A percentile compares a stretch with the other conserved stretches of the same genome.
Evolutionary conservation across 495 filamentous ascomycete genomes (phyloP).

Genomic region (Lindgomyces ingoldianus): DNA sequence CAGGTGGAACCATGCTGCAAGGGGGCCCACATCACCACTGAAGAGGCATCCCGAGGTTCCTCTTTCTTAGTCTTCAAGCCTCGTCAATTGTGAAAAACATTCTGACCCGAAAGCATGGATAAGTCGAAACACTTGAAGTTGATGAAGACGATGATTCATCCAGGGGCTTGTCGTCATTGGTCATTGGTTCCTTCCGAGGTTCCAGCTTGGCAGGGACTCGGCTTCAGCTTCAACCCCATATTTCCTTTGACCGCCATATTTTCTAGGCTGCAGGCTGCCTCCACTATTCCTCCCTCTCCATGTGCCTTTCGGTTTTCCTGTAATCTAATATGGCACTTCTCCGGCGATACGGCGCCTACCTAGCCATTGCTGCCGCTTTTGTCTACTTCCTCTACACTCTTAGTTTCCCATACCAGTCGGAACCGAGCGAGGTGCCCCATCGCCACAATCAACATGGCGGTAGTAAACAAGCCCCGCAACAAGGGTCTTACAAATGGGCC

Average conservation of each 20-base stretch:
- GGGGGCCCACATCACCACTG: too few relatives aligned
- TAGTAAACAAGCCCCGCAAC: background rate
- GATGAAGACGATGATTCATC: background rate
- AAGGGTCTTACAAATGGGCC: constrained; percentile 23
- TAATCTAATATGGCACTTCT: constrained; percentile 27
- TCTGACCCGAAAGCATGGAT: background rate
- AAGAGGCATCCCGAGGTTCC: background rate
- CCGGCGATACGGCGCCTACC: constrained; percentile 31
- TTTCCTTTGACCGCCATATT: too few relatives aligned
- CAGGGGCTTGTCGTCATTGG: background rate
- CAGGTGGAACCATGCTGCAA: too few relatives aligned
- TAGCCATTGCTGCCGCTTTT: constrained; percentile 19
- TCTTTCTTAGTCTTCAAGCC: background rate
- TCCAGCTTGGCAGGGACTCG: background rate
- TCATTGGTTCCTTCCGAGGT: background rate
- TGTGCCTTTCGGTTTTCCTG: background rate
- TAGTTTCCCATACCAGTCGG: constrained; percentile 27
- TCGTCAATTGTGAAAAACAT: background rate
- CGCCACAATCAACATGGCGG: background rate
- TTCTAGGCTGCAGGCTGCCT: background rate
- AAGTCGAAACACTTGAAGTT: background rate
- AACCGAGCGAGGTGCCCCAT: background rate
- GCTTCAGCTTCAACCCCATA: background rate
- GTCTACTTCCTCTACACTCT: constrained; percentile 32
- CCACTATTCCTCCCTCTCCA: background rate